Percentiles rank a stretch among this genome's conserved stretches.
Conservation (phyloP, 148 eudicot species). For the Cornus suecica region DNA sequence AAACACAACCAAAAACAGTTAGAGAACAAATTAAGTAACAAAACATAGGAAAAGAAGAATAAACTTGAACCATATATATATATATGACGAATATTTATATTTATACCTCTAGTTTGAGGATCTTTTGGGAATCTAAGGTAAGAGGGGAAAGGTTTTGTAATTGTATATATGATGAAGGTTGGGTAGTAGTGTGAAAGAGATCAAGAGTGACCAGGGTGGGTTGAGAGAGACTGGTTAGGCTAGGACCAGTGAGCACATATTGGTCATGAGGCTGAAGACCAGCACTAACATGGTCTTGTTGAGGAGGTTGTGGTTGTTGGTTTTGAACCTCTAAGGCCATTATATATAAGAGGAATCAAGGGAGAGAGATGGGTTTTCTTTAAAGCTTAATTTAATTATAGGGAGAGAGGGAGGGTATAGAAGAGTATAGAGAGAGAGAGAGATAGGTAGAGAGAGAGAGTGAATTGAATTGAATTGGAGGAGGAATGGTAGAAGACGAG, state of each 20-base stretch:
- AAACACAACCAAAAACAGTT: background rate
- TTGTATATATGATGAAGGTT: background rate
- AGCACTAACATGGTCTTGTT: conserved; percentile 3
- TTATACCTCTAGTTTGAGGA: conserved; percentile 14
- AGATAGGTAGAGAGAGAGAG: conserved; percentile 17
- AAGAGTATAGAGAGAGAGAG: conserved; percentile 4
- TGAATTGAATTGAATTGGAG: conserved; percentile 15
- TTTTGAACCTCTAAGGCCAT: conserved; percentile 46
- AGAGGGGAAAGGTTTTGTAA: background rate
- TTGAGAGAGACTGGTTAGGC: background rate
- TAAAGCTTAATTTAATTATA: conserved; percentile 49
- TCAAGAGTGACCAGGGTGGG: background rate
- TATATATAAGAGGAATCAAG: conserved; percentile 39
- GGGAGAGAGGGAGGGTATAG: conserved; percentile 11
- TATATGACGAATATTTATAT: background rate
- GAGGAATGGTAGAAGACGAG: conserved; percentile 18
- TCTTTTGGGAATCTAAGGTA: background rate
- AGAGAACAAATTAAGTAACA: background rate
- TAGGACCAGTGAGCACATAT: background rate
- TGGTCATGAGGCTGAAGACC: background rate
- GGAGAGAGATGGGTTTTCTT: conserved; percentile 42
- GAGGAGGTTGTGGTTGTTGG: conserved; percentile 32
- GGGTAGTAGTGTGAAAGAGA: background rate
- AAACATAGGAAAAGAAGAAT: background rate
- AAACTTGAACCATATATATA: background rate